These are phyloP conservation scores for Rhizodiscina lignyota DNA, from an alignment of 495 filamentous ascomycete genomes.

Conservation along the genomic window DNA sequence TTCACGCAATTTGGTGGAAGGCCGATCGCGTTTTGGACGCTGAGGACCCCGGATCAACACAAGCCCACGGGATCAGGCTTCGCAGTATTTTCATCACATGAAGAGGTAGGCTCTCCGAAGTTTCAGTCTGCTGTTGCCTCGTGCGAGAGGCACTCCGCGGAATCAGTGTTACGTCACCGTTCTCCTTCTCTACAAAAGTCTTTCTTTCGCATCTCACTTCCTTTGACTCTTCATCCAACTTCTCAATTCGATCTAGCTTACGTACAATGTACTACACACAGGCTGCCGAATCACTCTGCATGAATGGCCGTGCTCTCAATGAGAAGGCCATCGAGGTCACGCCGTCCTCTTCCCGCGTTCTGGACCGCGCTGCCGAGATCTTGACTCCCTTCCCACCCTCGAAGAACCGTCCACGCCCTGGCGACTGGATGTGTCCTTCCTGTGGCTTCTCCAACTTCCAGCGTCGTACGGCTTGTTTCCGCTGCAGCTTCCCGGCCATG, in stretches of 20 bases:
- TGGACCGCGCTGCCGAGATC: slow-evolving; percentile 89
- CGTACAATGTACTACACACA: slow-evolving; percentile 4
- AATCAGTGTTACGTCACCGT: neutral
- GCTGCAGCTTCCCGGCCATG: slow-evolving; percentile 92
- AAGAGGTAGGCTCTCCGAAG: slow-evolving; percentile 69
- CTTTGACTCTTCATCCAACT: neutral
- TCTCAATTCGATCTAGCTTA: neutral
- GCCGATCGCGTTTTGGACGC: slow-evolving; percentile 98
- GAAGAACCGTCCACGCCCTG: slow-evolving; percentile 92
- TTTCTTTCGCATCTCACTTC: slow-evolving; percentile 2
- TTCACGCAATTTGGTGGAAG: slow-evolving; percentile 97
- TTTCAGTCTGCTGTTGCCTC: slow-evolving; percentile 4
- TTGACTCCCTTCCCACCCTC: slow-evolving; percentile 93
- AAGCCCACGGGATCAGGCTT: slow-evolving; percentile 97
- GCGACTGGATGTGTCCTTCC: slow-evolving; percentile 97
- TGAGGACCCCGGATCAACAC: slow-evolving; percentile 94
- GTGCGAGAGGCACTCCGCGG: too few species aligned
- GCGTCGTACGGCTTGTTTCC: slow-evolving; percentile 93
- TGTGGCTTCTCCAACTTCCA: slow-evolving; percentile 92
- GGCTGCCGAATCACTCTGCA: slow-evolving; percentile 84
- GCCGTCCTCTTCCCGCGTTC: slow-evolving; percentile 83
- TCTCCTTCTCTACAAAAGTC: neutral
- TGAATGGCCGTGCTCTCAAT: slow-evolving; percentile 95
- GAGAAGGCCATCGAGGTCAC: slow-evolving; percentile 98
- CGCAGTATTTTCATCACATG: slow-evolving; percentile 94